phyloP scores from a whole-genome alignment of 805 yeast species.

The Wickerhamiella vanderwaltii region DNA sequence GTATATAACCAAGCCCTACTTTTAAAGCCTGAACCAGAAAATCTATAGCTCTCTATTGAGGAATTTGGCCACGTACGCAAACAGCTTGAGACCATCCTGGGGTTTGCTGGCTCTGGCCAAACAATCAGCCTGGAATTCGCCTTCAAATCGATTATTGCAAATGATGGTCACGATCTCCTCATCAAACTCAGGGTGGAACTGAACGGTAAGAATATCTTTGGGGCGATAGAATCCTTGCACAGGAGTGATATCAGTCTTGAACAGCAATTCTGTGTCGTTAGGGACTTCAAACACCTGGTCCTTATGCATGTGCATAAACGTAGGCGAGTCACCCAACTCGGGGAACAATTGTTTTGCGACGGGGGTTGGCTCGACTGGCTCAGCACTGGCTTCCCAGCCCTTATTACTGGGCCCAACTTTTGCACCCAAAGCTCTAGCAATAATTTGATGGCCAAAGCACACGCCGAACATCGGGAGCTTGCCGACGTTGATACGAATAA shows the following conservation, averaged over 20 bases:
- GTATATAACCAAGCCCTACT: too few relatives aligned
- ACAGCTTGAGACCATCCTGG: slow-evolving; percentile 34
- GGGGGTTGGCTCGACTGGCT: slow-evolving; percentile 37
- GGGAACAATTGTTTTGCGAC: slow-evolving; percentile 30
- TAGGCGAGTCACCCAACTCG: slow-evolving; percentile 19
- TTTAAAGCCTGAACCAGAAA: too few relatives aligned
- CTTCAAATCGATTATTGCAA: slow-evolving; percentile 25
- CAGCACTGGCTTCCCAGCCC: slow-evolving; percentile 68
- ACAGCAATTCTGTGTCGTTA: slow-evolving; percentile 36
- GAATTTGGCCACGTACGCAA: slow-evolving; percentile 31
- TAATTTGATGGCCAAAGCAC: slow-evolving; percentile 81
- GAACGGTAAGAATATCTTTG: slow-evolving; percentile 49
- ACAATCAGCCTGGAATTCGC: slow-evolving; percentile 13
- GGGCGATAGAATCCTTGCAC: slow-evolving; percentile 57
- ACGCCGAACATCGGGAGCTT: slow-evolving; percentile 36
- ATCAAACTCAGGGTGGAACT: slow-evolving; percentile 82
- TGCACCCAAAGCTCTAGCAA: slow-evolving; percentile 55
- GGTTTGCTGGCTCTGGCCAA: slow-evolving; percentile 25
- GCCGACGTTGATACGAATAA: slow-evolving; percentile 16
- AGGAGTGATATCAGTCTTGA: slow-evolving; percentile 39
- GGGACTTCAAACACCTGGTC: slow-evolving; percentile 42
- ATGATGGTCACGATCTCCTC: slow-evolving; percentile 25
- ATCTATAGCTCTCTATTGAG: slow-evolving; percentile 25
- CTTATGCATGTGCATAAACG: slow-evolving; percentile 44
- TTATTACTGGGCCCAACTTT: slow-evolving; percentile 42